Base-by-base conservation (phyloP, 73 alveolate species). In the Paramecium tetraurelia region DNA sequence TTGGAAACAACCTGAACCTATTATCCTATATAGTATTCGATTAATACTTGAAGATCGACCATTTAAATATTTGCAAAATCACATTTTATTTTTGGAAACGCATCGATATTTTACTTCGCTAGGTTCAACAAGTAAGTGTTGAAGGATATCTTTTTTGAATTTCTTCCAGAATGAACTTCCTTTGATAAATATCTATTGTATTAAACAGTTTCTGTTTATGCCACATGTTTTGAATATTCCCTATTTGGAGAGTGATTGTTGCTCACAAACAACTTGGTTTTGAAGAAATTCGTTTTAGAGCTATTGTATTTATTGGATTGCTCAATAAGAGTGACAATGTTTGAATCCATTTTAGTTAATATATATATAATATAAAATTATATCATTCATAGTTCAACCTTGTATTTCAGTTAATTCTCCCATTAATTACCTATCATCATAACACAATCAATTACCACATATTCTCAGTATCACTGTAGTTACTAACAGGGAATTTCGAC, bases 1-100 rank as follows among this genome's bases (percentile, higher is more conserved):
- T 83, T 70, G 94, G 92, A 38, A 89, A 71, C 8, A 22, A 63
- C 46, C 87, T 89, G 29, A 89, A 89, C 57, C 87, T 89, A 71
- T 89, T 89, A 72, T 89, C 48, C 90, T 80, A 44, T 16, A 31
- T 43, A 22, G 31, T 12, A 21, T 44, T 80, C 8, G 1, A 35
- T 72, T 35, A 29, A 35, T 80, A 80, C 90, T 43, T 40, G 33
- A 8, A 80, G 57, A 80, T 80, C 90, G 38, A 80, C 72, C 70
- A 80, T 80, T 35, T 80, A 80, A 24, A 80, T 80, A 80, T 80
- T 80, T 22, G 44, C 46, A 80, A 22, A 44, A 80, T 41, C 76
- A 44, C 57, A 80, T 44, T 44, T 48, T 3, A 40, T 21, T n/a
- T 80, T 80, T 80, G 90, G 90, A 21, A 80, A 48, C 27, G 2